A percentile compares a stretch with the other conserved stretches of the same genome.
phyloP scores from a whole-genome alignment of 495 filamentous ascomycete genomes.

The Lophiostoma macrostomum region DNA sequence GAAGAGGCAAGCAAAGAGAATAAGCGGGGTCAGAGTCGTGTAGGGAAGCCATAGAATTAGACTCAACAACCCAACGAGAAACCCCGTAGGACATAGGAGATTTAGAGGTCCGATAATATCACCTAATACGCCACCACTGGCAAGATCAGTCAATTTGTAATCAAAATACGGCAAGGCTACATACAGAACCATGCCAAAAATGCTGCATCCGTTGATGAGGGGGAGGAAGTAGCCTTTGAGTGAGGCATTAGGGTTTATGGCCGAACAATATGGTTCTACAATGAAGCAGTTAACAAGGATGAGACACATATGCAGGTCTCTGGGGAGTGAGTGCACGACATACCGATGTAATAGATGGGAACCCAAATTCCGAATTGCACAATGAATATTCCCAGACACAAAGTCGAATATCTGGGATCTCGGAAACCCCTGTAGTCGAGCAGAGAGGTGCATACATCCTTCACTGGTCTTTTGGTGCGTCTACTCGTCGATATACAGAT shows the following conservation, averaged over 20 bases:
- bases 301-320: too few relatives aligned
- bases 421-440: constrained; percentile 3
- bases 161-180: neutral
- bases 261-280: neutral
- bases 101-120: constrained; percentile 7
- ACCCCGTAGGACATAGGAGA: neutral
- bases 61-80: neutral
- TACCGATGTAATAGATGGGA: constrained; percentile 6
- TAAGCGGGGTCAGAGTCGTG: neutral
- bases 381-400: neutral
- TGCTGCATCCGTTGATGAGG: neutral
- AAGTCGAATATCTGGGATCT: neutral
- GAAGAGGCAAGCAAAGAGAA: neutral
- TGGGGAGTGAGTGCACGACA: neutral
- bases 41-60: constrained; percentile 4
- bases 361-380: neutral
- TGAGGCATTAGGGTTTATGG: neutral
- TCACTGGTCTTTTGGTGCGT: neutral
- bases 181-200: constrained; percentile 7
- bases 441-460: neutral
- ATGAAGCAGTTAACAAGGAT: too few relatives aligned
- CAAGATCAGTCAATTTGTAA: neutral
- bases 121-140: constrained; percentile 2
- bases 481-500: constrained; percentile 3
- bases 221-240: neutral